phyloP scores from a whole-genome alignment of 176 grass and related monocot species.

The sorghum (Sorghum bicolor) region DNA sequence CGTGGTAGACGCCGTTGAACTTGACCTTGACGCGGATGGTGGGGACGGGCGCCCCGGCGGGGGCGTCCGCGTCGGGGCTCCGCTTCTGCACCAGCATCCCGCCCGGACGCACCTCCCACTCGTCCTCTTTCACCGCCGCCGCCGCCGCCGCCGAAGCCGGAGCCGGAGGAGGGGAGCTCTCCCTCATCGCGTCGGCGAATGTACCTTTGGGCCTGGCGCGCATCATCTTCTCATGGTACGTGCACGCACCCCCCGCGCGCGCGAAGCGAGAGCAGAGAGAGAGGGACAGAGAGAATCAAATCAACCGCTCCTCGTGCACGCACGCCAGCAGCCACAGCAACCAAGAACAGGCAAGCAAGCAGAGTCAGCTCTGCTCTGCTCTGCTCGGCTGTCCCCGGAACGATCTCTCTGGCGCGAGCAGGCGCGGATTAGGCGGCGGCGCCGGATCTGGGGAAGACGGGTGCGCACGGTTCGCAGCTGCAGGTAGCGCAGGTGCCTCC shows the following conservation, averaged over 20 bases:
- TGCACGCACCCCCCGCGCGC: not conserved
- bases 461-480: not conserved
- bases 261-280: not conserved
- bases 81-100: conserved; percentile 97
- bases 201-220: conserved; percentile 45
- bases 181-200: conserved; percentile 55
- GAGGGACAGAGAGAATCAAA: not conserved
- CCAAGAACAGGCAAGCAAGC: not conserved
- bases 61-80: conserved; percentile 45
- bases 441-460: conserved; percentile 29
- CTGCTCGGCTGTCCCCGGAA: not conserved
- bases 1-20: conserved; percentile 68
- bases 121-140: conserved; percentile 42
- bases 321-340: not conserved
- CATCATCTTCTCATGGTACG: conserved; percentile 79
- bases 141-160: not conserved
- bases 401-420: not conserved
- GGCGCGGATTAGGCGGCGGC: conserved; percentile 1
- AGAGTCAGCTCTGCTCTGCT: not conserved
- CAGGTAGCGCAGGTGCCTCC: conserved; percentile 18
- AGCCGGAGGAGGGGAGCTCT: conserved; percentile 1
- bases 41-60: conserved; percentile 48
- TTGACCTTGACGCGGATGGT: conserved; percentile 92
- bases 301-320: not conserved
- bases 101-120: conserved; percentile 83